Evolutionary conservation across 179 eudicot genomes (phyloP).

Genomic region (Actinidia polygama): DNA sequence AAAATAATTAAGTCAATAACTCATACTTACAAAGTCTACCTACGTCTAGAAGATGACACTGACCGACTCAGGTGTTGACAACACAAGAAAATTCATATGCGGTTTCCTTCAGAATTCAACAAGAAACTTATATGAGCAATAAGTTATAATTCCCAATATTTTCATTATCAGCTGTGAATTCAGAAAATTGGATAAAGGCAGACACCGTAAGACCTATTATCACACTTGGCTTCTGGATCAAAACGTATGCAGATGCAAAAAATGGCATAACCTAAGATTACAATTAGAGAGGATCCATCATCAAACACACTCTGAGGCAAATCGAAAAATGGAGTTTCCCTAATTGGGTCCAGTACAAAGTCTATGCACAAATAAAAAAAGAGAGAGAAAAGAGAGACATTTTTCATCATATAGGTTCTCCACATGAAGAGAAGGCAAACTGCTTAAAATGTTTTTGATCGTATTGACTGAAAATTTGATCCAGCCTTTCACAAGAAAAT

Average conservation of each 20-base stretch:
- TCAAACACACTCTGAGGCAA: not conserved
- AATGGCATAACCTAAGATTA: not conserved
- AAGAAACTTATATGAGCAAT: not conserved
- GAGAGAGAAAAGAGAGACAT: not conserved
- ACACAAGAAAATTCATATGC: not conserved
- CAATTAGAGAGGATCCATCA: not conserved
- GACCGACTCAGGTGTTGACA: not conserved
- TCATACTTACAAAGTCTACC: not conserved
- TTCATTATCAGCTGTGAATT: conserved; percentile 1
- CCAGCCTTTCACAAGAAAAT: not conserved
- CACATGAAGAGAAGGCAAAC: not conserved
- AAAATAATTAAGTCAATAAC: not conserved
- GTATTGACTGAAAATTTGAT: not conserved
- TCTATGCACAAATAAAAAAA: not conserved
- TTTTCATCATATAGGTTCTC: not conserved
- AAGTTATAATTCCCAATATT: not conserved
- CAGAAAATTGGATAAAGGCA: not conserved
- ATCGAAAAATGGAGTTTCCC: not conserved
- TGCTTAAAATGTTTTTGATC: not conserved
- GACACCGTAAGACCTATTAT: not conserved
- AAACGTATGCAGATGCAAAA: not conserved
- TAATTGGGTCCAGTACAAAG: not conserved
- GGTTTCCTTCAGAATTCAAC: not conserved
- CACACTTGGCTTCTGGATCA: not conserved
- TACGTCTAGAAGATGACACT: not conserved